Conservation (phyloP, 345 rosid species). For the Pugionium cornutum region DNA sequence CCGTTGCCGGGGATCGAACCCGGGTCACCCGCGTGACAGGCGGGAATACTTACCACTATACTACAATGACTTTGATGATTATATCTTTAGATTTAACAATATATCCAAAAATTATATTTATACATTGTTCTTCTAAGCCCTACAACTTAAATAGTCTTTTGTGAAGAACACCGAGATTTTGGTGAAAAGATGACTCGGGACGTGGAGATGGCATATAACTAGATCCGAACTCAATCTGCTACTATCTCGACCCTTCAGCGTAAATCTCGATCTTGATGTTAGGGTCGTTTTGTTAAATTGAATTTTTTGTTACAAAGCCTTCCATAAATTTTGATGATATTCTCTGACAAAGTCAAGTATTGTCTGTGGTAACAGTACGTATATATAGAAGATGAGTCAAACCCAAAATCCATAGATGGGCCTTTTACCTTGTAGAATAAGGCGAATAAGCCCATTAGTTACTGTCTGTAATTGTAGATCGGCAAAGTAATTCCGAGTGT, state of each 20-base stretch:
- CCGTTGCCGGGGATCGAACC: constrained; percentile 96
- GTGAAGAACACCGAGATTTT: constrained; percentile 23
- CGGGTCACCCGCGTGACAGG: constrained; percentile 93
- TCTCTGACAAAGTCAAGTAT: not conserved
- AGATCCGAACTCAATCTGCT: constrained; percentile 55
- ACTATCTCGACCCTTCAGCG: constrained; percentile 66
- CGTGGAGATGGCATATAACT: constrained; percentile 75
- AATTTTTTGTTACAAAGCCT: not conserved
- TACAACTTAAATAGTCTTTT: not conserved
- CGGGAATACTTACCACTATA: constrained; percentile 85
- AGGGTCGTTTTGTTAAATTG: constrained; percentile 8
- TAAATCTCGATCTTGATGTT: constrained; percentile 32
- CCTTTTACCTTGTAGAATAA: not conserved
- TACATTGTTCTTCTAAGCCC: not conserved
- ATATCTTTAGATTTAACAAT: too few relatives aligned
- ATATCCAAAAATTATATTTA: not conserved
- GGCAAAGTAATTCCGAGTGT: constrained; percentile 5
- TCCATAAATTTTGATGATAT: not conserved
- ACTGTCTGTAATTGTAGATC: not conserved
- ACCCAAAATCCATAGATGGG: constrained; percentile 18
- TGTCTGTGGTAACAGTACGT: not conserved
- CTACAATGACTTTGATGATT: constrained; percentile 58
- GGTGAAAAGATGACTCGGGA: constrained; percentile 63
- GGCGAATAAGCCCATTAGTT: constrained; percentile 2
- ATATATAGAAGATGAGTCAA: not conserved